Evolutionary conservation across 306 rosid species (phyloP).

Genomic region (Oemleria cerasiformis): DNA sequence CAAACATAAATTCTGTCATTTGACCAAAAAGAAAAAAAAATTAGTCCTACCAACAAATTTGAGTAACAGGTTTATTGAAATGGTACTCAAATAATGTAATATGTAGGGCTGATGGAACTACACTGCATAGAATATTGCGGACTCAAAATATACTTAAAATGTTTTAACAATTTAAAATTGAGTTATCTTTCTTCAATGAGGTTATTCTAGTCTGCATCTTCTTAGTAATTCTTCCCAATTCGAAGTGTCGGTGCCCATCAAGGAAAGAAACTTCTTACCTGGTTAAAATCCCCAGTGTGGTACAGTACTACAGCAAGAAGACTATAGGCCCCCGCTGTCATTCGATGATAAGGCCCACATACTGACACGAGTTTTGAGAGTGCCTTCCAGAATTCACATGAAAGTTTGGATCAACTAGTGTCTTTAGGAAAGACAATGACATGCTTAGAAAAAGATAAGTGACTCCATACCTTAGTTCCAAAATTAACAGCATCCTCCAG

Average conservation of each 20-base stretch:
- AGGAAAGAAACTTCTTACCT: slow-evolving; percentile 32
- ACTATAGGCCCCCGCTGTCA: slow-evolving; percentile 99
- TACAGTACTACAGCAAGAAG: slow-evolving; percentile 94
- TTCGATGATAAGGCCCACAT: slow-evolving; percentile 95
- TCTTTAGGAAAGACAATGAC: background rate
- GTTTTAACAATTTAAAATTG: background rate
- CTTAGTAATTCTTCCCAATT: background rate
- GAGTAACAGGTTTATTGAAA: background rate
- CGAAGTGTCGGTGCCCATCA: background rate
- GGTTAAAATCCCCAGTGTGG: slow-evolving; percentile 98
- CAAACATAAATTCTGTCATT: slow-evolving; percentile 3
- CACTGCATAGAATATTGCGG: background rate
- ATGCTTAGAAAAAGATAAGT: background rate
- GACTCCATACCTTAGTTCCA: slow-evolving; percentile 77
- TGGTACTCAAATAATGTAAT: background rate
- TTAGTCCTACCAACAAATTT: background rate
- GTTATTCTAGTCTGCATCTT: background rate
- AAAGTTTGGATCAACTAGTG: slow-evolving; percentile 26
- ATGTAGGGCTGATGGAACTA: background rate
- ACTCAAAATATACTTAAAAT: background rate
- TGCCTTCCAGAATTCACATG: slow-evolving; percentile 59
- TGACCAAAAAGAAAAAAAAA: too few species aligned
- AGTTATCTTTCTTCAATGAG: background rate
- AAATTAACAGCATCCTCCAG: slow-evolving; percentile 96
- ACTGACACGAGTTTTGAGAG: slow-evolving; percentile 83